These are phyloP conservation scores for Amanita brunnescens DNA, from an alignment of 768 basidiomycete genomes.

Conservation along the genomic window DNA sequence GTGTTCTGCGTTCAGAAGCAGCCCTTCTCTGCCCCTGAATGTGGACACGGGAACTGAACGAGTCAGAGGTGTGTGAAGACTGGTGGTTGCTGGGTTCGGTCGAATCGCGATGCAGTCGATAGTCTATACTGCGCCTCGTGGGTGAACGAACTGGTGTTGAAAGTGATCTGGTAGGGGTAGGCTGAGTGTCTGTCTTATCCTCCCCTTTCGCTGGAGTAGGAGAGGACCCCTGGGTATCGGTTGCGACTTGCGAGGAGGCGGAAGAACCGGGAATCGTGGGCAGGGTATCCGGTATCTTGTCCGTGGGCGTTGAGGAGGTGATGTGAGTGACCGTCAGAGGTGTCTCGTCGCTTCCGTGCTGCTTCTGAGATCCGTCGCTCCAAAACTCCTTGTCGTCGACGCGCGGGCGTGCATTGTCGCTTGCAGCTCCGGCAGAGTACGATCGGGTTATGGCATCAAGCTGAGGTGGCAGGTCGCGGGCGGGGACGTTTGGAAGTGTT, in stretches of 20 bases:
- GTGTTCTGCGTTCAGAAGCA: not conserved
- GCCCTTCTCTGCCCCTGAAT: not conserved
- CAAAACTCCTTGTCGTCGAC: not conserved
- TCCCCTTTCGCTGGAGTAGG: not conserved
- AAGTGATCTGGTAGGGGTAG: not conserved
- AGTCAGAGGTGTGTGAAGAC: not conserved
- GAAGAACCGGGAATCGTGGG: slow-evolving; percentile 4
- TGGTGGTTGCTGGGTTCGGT: not conserved
- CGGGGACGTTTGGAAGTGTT: not conserved
- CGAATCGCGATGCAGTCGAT: not conserved
- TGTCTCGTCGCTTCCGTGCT: not conserved
- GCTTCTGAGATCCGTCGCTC: not conserved
- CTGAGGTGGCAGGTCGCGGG: not conserved
- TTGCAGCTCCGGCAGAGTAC: not conserved
- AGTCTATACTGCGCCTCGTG: not conserved
- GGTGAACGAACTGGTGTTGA: not conserved
- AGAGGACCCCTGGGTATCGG: not conserved
- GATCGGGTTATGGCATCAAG: not conserved
- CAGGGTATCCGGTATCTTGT: not conserved
- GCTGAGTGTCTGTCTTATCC: not conserved
- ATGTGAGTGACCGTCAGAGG: not conserved
- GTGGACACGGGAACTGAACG: not conserved
- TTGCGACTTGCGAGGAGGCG: not conserved
- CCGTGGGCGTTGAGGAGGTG: not conserved
- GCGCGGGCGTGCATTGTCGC: not conserved